phyloP scores from a whole-genome alignment of 1,284 basidiomycete genomes.

The Phlebopus sp. region DNA sequence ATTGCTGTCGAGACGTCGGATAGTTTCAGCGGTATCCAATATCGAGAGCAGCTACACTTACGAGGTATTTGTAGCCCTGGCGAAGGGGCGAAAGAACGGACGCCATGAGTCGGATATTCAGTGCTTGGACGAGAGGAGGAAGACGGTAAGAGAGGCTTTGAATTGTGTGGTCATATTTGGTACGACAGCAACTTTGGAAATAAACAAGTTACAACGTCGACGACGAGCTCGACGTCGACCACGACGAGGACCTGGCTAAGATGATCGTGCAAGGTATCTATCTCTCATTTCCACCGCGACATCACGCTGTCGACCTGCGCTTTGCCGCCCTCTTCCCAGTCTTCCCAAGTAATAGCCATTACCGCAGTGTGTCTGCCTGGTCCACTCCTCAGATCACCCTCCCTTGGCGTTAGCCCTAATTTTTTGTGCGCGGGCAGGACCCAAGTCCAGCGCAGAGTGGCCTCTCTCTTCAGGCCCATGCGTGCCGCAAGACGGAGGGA shows the following conservation, averaged over 20 bases:
- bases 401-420: conserved; percentile 4
- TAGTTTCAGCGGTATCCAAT: background rate
- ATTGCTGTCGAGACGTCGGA: conserved; percentile 40
- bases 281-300: background rate
- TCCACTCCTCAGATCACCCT: conserved; percentile 8
- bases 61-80: conserved; percentile 30
- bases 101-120: conserved; percentile 25
- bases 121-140: conserved; percentile 9
- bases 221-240: too few species aligned
- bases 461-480: conserved; percentile 36
- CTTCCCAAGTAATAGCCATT: conserved; percentile 33
- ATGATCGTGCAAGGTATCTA: background rate
- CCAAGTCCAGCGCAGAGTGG: conserved; percentile 30
- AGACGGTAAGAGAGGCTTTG: conserved; percentile 22
- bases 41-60: conserved; percentile 11
- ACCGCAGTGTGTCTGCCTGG: conserved; percentile 27
- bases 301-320: background rate
- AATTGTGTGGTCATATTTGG: conserved; percentile 25
- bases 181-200: conserved; percentile 24
- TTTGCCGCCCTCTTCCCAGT: conserved; percentile 27
- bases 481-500: conserved; percentile 31
- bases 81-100: conserved; percentile 31
- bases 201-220: too few species aligned
- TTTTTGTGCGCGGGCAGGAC: conserved; percentile 22
- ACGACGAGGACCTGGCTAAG: too few species aligned